Evolutionary conservation across 179 eudicot species (phyloP).

Genomic region (Pouteria campechiana): DNA sequence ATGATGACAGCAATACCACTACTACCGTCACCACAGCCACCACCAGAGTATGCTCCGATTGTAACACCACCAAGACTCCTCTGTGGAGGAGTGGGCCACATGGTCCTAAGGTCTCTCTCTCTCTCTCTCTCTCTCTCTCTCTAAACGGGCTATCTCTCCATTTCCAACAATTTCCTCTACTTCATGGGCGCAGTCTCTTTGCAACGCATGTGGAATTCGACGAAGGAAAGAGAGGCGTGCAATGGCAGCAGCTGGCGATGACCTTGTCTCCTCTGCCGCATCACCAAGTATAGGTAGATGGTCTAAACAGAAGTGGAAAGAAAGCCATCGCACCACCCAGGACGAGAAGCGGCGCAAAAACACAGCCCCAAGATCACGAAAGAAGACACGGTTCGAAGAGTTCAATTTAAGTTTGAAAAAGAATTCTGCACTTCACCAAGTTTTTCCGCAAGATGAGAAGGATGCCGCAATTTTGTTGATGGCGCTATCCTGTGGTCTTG

Average conservation of each 20-base stretch:
- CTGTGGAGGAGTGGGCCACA: conserved; percentile 75
- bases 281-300: background rate
- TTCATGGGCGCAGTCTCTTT: conserved; percentile 52
- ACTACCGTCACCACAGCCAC: conserved; percentile 16
- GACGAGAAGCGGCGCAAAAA: conserved; percentile 23
- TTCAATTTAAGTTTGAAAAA: conserved; percentile 39
- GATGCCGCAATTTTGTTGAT: conserved; percentile 62
- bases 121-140: background rate
- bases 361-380: background rate
- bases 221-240: conserved; percentile 58
- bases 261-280: too few species aligned
- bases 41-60: conserved; percentile 58
- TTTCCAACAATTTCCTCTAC: too few species aligned
- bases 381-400: conserved; percentile 29
- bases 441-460: conserved; percentile 56
- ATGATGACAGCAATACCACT: conserved; percentile 17
- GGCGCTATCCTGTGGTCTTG: conserved; percentile 56
- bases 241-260: conserved; percentile 44
- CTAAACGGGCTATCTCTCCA: background rate
- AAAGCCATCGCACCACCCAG: conserved; percentile 5
- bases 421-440: conserved; percentile 29
- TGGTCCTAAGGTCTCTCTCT: conserved; percentile 58
- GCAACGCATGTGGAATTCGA: conserved; percentile 72
- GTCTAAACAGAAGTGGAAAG: conserved; percentile 14
- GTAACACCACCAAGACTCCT: conserved; percentile 71